Evolutionary conservation across 2,329 filamentous ascomycete genomes (phyloP), one percentile per base, ranked within the genome.

Genomic region (Xylariaceae sp.): DNA sequence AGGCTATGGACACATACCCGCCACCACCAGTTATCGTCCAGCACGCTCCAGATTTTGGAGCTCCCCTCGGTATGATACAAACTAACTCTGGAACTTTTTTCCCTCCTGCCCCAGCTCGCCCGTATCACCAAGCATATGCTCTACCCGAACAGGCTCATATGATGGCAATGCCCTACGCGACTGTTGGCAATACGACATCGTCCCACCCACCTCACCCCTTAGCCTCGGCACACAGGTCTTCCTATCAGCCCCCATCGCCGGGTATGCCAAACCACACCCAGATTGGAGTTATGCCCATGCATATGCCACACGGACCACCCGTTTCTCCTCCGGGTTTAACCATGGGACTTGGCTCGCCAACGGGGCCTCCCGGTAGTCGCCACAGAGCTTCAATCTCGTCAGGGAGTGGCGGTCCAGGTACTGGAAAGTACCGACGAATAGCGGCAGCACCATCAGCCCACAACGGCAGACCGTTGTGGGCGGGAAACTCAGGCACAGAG

Each of bases 371-470:
- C 6, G 64, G 64, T 29, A 62, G 64, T 4, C 66, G 69, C 19
- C 65, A 69, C 2, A 66, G 71, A 51, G 66, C 64, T 31, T 71
- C 70, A 2, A 65, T 67, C 8, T 65, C 65, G 5, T 65, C 70
- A 11, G 63, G 64, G 27, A 62, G 65, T 39, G 64, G 63, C 6
- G 57, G 63, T 8, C 27, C 56, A 19, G 41, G 12, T 26, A 62
- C 65, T 11, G 60, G 67, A 29, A 80, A 80, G 62, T 83, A 81
- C 62, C 75, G 80, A 45, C 82, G 81, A 67, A 76, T 84, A 40
- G 80, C 82, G 57, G 80, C 80, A 7, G 80, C 80, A 0, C 80
- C 80, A 0, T 73, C 80, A 29, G 75, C 79, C 5, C 72, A 78
- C 32, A 79, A 80, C 63, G 69, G 75, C 19, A 19, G 19, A 19